Evolutionary conservation across 2,329 filamentous ascomycete genomes (phyloP).

Genomic region (Xylogone sp.): DNA sequence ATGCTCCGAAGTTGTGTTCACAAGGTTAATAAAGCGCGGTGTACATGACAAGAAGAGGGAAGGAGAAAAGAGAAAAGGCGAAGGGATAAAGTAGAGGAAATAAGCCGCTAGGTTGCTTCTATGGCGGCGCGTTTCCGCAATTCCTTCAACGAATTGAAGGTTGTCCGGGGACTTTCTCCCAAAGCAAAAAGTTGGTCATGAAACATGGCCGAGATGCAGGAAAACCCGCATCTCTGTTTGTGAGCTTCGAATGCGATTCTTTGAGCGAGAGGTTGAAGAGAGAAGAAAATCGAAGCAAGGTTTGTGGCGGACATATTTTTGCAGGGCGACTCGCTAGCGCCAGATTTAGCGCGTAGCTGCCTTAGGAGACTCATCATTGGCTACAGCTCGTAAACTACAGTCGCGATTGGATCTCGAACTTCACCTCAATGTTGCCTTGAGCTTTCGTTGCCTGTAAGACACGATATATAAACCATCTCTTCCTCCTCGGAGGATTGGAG

Average conservation of each 20-base stretch:
- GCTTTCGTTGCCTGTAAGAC: conserved; percentile 3
- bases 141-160: conserved; percentile 45
- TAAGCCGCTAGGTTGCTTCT: conserved; percentile 92
- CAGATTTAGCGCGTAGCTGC: conserved; percentile 5
- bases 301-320: conserved; percentile 20
- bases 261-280: conserved; percentile 82
- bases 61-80: conserved; percentile 37
- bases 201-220: conserved; percentile 31
- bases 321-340: conserved; percentile 9
- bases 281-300: conserved; percentile 28
- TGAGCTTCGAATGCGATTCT: conserved; percentile 99
- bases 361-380: neutral
- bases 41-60: conserved; percentile 31
- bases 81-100: conserved; percentile 57
- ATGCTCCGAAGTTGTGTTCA: conserved; percentile 20
- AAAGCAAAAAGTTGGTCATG: conserved; percentile 60
- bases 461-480: neutral
- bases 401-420: conserved; percentile 7
- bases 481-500: neutral
- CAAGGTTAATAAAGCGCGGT: conserved; percentile 25
- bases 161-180: conserved; percentile 99
- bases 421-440: conserved; percentile 7
- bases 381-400: neutral
- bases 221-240: conserved; percentile 66
- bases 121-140: conserved; percentile 99